These are phyloP conservation scores for Sphagnum tenellum DNA, from an alignment of 225 moss, liverwort and hornwort species.

Conservation along the genomic window DNA sequence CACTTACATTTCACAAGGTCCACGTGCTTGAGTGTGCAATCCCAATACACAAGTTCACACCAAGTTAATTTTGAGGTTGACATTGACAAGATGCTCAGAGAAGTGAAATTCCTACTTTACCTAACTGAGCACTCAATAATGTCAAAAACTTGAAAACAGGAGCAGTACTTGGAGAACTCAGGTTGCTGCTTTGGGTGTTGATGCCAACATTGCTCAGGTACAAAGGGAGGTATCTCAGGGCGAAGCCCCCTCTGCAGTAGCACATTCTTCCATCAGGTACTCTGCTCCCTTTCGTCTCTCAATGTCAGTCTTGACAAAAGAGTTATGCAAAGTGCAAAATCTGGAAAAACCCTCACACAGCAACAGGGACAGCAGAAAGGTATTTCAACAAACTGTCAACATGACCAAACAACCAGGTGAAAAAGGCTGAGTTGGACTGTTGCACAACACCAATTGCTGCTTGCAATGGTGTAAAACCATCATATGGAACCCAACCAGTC, in stretches of 20 bases:
- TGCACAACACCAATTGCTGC: slow-evolving; percentile 98
- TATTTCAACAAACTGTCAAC: not conserved
- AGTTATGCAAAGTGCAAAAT: not conserved
- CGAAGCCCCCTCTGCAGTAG: slow-evolving; percentile 48
- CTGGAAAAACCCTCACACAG: not conserved
- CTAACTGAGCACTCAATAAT: not conserved
- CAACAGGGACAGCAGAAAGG: too few species aligned
- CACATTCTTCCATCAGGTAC: not conserved
- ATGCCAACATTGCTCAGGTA: slow-evolving; percentile 81
- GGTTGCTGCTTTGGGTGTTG: slow-evolving; percentile 65
- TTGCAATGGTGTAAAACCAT: slow-evolving; percentile 83
- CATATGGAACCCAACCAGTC: slow-evolving; percentile 79
- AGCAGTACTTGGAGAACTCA: slow-evolving; percentile 61
- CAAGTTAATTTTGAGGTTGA: too few species aligned
- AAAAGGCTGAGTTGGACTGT: slow-evolving; percentile 26
- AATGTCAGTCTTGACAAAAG: not conserved
- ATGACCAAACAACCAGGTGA: not conserved
- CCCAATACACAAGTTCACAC: too few species aligned
- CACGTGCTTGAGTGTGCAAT: too few species aligned
- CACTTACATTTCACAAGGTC: too few species aligned
- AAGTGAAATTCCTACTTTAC: not conserved
- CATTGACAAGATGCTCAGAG: not conserved
- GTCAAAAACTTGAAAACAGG: not conserved
- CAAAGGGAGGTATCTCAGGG: slow-evolving; percentile 46
- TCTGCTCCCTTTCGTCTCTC: not conserved